Conservation (phyloP, 1,284 basidiomycete species). For the Gymnopus androsaceus region DNA sequence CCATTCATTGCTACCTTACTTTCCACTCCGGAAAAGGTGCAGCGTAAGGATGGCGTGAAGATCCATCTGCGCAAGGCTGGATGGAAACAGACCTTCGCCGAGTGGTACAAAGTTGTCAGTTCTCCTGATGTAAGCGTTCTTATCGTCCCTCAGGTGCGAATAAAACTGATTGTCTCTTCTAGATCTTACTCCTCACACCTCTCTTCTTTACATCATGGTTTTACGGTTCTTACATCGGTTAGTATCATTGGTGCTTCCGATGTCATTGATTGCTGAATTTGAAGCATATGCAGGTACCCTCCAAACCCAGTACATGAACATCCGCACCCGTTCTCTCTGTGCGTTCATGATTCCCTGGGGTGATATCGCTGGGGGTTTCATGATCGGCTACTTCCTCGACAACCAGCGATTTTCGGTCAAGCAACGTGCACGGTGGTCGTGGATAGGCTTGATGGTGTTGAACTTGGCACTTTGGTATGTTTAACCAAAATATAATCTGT, state of each 20-base stretch:
- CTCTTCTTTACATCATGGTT: slow-evolving; percentile 38
- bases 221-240: slow-evolving; percentile 33
- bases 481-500: not conserved
- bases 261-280: not conserved
- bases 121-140: slow-evolving; percentile 25
- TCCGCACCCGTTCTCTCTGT: slow-evolving; percentile 32
- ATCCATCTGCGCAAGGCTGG: slow-evolving; percentile 31
- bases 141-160: not conserved
- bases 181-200: slow-evolving; percentile 35
- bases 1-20: slow-evolving; percentile 34
- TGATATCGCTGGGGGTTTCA: slow-evolving; percentile 34
- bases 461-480: slow-evolving; percentile 32
- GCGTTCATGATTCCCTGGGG: slow-evolving; percentile 34
- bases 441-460: slow-evolving; percentile 30
- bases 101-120: slow-evolving; percentile 31
- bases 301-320: slow-evolving; percentile 35
- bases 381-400: slow-evolving; percentile 36
- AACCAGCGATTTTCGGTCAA: slow-evolving; percentile 30
- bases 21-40: slow-evolving; percentile 33
- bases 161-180: not conserved
- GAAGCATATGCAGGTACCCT: slow-evolving; percentile 24
- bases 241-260: not conserved
- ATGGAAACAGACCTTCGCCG: slow-evolving; percentile 28
- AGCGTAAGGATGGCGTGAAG: slow-evolving; percentile 32
- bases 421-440: slow-evolving; percentile 33